A percentile compares a stretch with the other conserved stretches of the same genome.
Conservation (phyloP, 345 rosid species). For the Xanthoceras sorbifolium region DNA sequence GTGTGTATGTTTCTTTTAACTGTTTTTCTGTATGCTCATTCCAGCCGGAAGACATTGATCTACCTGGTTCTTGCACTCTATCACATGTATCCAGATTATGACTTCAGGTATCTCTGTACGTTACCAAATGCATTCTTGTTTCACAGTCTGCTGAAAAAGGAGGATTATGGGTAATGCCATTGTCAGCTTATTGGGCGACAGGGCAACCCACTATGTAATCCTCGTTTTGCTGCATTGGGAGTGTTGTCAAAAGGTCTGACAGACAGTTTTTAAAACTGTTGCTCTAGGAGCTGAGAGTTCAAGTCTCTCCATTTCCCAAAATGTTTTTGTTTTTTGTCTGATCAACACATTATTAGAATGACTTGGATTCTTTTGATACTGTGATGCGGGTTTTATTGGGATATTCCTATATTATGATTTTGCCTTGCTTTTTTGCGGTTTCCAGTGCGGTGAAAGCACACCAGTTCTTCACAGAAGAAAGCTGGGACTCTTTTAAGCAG, state of each 20-base stretch:
- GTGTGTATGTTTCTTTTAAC: constrained; percentile 26
- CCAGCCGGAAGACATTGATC: constrained; percentile 95
- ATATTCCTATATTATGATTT: constrained; percentile 38
- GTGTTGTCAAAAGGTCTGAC: constrained; percentile 99
- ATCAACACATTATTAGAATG: not conserved
- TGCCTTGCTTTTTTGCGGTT: constrained; percentile 39
- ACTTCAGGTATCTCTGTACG: constrained; percentile 79
- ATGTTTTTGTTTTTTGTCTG: constrained; percentile 16
- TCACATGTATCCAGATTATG: constrained; percentile 94
- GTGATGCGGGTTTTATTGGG: constrained; percentile 15
- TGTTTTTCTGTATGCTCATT: constrained; percentile 32
- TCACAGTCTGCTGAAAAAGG: constrained; percentile 32
- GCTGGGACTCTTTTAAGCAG: constrained; percentile 82
- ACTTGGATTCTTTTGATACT: not conserved
- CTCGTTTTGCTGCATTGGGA: constrained; percentile 66
- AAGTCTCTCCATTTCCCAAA: constrained; percentile 95
- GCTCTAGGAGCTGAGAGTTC: constrained; percentile 99
- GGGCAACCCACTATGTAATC: constrained; percentile 90
- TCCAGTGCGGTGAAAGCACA: constrained; percentile 91
- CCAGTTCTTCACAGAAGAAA: constrained; percentile 89
- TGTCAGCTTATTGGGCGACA: constrained; percentile 92
- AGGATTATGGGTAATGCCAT: constrained; percentile 99
- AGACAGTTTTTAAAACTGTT: constrained; percentile 82
- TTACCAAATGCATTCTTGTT: constrained; percentile 11
- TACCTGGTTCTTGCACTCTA: constrained; percentile 89